These are phyloP conservation scores for Elaeis oleifera DNA, from an alignment of 202 grass and related monocot genomes.

Conservation along the genomic window DNA sequence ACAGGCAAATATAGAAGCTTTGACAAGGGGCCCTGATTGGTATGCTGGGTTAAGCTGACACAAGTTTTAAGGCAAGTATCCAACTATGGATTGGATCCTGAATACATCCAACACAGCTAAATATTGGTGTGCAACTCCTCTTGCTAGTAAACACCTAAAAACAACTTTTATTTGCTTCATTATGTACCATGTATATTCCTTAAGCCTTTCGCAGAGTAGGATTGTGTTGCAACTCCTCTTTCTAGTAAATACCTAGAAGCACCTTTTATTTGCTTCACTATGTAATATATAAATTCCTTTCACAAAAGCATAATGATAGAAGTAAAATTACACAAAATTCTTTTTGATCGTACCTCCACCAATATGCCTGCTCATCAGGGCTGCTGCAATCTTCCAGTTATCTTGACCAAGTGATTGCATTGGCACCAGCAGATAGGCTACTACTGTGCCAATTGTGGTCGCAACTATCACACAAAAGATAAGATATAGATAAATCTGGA, in stretches of 20 bases:
- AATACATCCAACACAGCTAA: too few relatives aligned
- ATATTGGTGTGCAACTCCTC: too few relatives aligned
- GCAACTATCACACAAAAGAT: slow-evolving; percentile 35
- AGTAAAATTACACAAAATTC: not conserved
- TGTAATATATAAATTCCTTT: not conserved
- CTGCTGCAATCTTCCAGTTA: slow-evolving; percentile 73
- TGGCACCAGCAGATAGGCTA: slow-evolving; percentile 54
- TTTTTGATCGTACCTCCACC: slow-evolving; percentile 42
- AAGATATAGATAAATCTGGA: not conserved
- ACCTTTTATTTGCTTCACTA: not conserved
- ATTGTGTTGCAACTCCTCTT: not conserved
- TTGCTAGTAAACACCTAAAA: too few relatives aligned
- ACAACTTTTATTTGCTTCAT: too few relatives aligned
- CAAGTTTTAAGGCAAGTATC: too few relatives aligned
- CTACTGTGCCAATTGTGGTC: slow-evolving; percentile 51
- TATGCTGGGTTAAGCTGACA: too few relatives aligned
- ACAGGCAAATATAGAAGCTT: too few relatives aligned
- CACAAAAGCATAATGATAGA: not conserved
- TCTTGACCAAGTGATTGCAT: slow-evolving; percentile 67
- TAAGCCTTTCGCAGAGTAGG: not conserved
- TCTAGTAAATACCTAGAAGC: too few relatives aligned
- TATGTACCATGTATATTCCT: too few relatives aligned
- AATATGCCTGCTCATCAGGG: slow-evolving; percentile 68
- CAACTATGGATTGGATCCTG: too few relatives aligned
- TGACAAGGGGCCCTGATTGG: too few relatives aligned